These are phyloP conservation scores for Bacterosira constricta DNA, from an alignment of 108 stramenopile genomes.

Conservation along the genomic window DNA sequence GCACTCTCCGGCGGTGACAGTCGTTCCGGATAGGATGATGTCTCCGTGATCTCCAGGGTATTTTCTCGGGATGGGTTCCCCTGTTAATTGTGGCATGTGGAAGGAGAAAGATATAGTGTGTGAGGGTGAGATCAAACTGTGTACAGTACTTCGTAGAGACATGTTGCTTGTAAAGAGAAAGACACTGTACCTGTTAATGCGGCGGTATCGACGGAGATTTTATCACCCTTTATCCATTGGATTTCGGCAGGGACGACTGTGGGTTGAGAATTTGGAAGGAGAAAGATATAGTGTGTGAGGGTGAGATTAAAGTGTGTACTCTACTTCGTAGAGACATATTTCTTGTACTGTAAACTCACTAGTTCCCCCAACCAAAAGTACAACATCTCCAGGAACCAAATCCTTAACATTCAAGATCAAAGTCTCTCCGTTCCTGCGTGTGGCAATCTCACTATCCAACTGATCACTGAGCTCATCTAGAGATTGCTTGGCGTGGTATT, in stretches of 20 bases:
- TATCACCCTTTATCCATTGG: constrained; percentile 71
- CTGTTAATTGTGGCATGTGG: no score
- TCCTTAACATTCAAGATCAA: constrained; percentile 44
- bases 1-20: constrained; percentile 68
- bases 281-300: no score
- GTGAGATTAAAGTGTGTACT: not conserved
- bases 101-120: no score
- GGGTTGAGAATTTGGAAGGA: no score
- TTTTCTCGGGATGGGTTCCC: constrained; percentile 81
- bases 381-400: constrained; percentile 85
- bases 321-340: no score
- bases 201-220: constrained; percentile 71
- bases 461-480: constrained; percentile 57
- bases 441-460: constrained; percentile 60
- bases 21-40: constrained; percentile 60
- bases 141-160: no score
- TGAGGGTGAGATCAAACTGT: not conserved
- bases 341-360: not conserved
- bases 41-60: constrained; percentile 56
- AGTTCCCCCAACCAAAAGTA: constrained; percentile 76
- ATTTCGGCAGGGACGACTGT: constrained; percentile 86
- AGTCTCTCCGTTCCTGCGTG: constrained; percentile 60
- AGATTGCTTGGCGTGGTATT: constrained; percentile 73
- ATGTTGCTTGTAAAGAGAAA: no score
- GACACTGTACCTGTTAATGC: no score